These are phyloP conservation scores for Leccinum subrobustum DNA, from an alignment of 1,284 basidiomycete species.

Conservation along the genomic window DNA sequence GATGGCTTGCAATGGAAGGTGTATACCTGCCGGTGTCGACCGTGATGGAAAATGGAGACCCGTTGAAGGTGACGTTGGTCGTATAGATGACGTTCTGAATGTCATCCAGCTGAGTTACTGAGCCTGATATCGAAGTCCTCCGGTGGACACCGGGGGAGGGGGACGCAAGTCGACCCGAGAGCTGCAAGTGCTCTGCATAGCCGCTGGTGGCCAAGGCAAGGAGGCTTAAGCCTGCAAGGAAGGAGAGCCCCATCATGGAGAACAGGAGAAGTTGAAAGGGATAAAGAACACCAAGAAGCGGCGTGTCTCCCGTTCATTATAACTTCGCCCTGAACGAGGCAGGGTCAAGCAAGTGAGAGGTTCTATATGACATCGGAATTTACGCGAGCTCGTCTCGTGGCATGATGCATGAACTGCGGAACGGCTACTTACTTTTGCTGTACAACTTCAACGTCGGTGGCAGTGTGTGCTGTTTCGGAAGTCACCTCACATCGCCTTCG, in stretches of 20 bases:
- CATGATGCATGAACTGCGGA: background rate
- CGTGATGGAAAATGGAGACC: constrained; percentile 45
- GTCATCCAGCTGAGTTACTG: constrained; percentile 16
- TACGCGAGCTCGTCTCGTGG: background rate
- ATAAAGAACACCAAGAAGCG: background rate
- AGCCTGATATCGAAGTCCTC: constrained; percentile 17
- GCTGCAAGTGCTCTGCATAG: constrained; percentile 16
- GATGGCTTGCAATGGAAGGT: background rate
- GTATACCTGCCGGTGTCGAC: constrained; percentile 70
- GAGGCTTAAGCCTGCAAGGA: constrained; percentile 11
- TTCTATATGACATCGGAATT: too few species aligned
- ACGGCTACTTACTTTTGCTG: too few species aligned
- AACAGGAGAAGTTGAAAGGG: background rate
- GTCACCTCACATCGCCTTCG: too few species aligned
- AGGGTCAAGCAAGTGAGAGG: background rate
- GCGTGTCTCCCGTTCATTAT: constrained; percentile 3
- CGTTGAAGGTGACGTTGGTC: constrained; percentile 53
- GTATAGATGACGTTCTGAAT: constrained; percentile 51
- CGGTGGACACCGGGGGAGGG: constrained; percentile 6
- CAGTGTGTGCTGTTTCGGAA: too few species aligned
- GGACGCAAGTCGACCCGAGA: constrained; percentile 17
- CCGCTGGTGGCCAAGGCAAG: constrained; percentile 6
- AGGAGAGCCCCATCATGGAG: constrained; percentile 23
- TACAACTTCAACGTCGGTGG: too few species aligned
- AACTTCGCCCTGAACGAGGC: background rate